Evolutionary conservation across 345 rosid species (phyloP).

Genomic region (Brassica juncea): DNA sequence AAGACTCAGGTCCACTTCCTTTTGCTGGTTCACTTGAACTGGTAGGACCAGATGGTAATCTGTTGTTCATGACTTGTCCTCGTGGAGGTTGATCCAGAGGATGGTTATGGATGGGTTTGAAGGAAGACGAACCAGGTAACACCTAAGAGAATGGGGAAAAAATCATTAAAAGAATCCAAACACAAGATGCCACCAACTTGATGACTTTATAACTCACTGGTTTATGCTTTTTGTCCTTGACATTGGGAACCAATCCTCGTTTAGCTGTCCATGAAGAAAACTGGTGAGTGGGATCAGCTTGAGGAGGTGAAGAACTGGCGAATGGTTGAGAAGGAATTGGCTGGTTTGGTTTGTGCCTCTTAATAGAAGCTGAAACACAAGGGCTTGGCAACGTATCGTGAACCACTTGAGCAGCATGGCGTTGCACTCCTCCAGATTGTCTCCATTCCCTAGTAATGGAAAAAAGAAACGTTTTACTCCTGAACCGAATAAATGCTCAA

Average conservation of each 20-base stretch:
- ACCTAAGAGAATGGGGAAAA: constrained; percentile 43
- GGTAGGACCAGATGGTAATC: constrained; percentile 54
- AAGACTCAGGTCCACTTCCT: constrained; percentile 49
- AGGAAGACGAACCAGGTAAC: constrained; percentile 55
- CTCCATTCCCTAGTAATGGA: constrained; percentile 79
- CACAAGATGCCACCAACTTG: neutral
- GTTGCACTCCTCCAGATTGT: constrained; percentile 63
- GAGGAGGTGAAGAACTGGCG: constrained; percentile 59
- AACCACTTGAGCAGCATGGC: constrained; percentile 51
- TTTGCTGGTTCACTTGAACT: constrained; percentile 49
- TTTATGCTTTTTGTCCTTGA: constrained; percentile 75
- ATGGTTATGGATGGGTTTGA: constrained; percentile 56
- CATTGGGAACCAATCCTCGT: constrained; percentile 56
- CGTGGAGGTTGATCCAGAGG: constrained; percentile 60
- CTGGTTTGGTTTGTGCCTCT: constrained; percentile 65
- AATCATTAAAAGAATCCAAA: neutral
- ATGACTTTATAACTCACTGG: constrained; percentile 51
- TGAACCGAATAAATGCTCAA: neutral
- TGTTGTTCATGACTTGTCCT: constrained; percentile 61
- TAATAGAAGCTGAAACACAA: constrained; percentile 68
- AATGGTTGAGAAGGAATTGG: constrained; percentile 64
- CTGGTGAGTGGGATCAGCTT: constrained; percentile 55
- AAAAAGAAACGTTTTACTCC: constrained; percentile 6
- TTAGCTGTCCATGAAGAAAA: constrained; percentile 63
- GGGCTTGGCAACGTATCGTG: constrained; percentile 77